Evolutionary conservation across 2,329 filamentous ascomycete species (phyloP).

Genomic region (Aureobasidium musti): DNA sequence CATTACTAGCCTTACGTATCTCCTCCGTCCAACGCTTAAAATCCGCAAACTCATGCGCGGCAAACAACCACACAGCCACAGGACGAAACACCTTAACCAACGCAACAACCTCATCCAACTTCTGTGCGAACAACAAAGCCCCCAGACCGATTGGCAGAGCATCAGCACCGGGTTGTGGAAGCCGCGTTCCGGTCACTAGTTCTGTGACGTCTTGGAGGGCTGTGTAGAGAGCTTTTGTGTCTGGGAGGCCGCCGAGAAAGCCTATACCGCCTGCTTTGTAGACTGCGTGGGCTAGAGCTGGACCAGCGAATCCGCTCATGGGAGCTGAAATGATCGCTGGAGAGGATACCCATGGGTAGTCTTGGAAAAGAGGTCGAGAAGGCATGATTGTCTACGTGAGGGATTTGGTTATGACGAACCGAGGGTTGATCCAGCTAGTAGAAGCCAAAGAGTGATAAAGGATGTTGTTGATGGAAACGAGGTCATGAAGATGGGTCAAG

Average conservation of each 20-base stretch:
- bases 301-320: slow-evolving; percentile 14
- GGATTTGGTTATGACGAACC: no score
- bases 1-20: slow-evolving; percentile 38
- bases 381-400: neutral
- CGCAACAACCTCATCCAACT: neutral
- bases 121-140: slow-evolving; percentile 13
- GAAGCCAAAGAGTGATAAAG: no score
- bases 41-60: slow-evolving; percentile 50
- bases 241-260: slow-evolving; percentile 6
- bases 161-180: neutral
- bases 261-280: slow-evolving; percentile 11
- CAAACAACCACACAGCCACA: slow-evolving; percentile 62
- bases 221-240: neutral
- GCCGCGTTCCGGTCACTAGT: neutral
- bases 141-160: slow-evolving; percentile 16
- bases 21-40: slow-evolving; percentile 39
- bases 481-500: neutral
- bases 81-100: slow-evolving; percentile 8
- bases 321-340: slow-evolving; percentile 4
- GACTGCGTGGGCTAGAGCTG: neutral
- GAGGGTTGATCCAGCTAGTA: no score
- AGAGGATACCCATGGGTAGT: slow-evolving; percentile 13
- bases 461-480: neutral
- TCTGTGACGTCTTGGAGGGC: slow-evolving; percentile 13
- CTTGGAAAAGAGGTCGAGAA: neutral